These are phyloP conservation scores for Microthlaspi erraticum DNA, from an alignment of 345 rosid species.

Conservation along the genomic window DNA sequence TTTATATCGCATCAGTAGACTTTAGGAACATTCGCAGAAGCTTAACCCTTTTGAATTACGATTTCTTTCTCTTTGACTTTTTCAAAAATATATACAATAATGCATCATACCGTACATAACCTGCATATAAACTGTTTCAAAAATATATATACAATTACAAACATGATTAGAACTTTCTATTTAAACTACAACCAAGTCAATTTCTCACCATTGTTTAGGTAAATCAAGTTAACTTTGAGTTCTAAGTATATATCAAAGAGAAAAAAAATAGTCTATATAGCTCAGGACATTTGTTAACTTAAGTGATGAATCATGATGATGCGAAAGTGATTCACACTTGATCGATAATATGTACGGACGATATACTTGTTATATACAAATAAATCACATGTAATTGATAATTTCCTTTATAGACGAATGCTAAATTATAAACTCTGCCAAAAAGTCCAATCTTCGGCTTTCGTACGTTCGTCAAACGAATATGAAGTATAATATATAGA, in stretches of 20 bases:
- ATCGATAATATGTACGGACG: slow-evolving; percentile 22
- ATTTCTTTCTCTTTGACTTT: slow-evolving; percentile 14
- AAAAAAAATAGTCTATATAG: not conserved
- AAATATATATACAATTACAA: too few species aligned
- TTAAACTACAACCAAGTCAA: not conserved
- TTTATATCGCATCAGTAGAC: slow-evolving; percentile 29
- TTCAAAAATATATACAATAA: not conserved
- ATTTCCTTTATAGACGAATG: not conserved
- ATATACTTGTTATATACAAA: not conserved
- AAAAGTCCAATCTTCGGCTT: slow-evolving; percentile 14
- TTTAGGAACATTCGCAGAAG: slow-evolving; percentile 35
- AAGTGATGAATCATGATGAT: not conserved
- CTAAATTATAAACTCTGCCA: slow-evolving; percentile 11
- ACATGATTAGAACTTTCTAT: too few species aligned
- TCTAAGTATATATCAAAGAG: not conserved
- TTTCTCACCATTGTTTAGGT: slow-evolving; percentile 1
- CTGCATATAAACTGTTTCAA: too few species aligned
- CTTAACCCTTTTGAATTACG: slow-evolving; percentile 1
- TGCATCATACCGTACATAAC: too few species aligned
- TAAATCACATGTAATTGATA: not conserved
- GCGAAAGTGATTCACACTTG: slow-evolving; percentile 26
- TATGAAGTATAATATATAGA: not conserved
- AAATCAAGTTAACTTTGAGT: not conserved
- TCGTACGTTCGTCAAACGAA: not conserved
- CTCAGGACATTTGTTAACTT: not conserved